phyloP scores from a whole-genome alignment of 176 grass and related monocot species.

The Eleusine indica region DNA sequence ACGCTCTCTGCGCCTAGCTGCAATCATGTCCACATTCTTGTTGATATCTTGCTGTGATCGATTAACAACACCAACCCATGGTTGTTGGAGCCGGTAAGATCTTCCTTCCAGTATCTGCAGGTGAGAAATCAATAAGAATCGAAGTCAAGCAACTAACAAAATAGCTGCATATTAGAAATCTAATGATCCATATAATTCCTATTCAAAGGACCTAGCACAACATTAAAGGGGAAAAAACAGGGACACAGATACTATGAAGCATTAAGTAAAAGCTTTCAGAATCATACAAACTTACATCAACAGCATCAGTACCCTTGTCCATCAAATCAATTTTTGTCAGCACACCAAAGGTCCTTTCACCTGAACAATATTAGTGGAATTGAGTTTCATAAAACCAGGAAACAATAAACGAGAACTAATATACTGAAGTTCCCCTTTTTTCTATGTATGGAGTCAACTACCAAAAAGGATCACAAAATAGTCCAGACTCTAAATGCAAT shows the following conservation, averaged over 20 bases:
- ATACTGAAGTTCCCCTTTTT: conserved; percentile 12
- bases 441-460: background rate
- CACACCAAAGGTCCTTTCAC: conserved; percentile 97
- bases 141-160: background rate
- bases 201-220: background rate
- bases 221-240: conserved; percentile 3
- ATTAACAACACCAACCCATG: conserved; percentile 99
- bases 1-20: conserved; percentile 85
- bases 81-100: conserved; percentile 80
- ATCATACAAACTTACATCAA: conserved; percentile 80
- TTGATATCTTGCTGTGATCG: conserved; percentile 98
- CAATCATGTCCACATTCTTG: conserved; percentile 99
- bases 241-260: background rate
- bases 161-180: conserved; percentile 12
- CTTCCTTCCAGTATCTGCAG: conserved; percentile 95
- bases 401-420: background rate
- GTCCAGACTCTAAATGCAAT: background rate
- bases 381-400: background rate
- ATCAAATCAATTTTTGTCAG: conserved; percentile 99
- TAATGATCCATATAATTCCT: background rate
- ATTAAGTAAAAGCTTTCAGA: conserved; percentile 11
- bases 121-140: conserved; percentile 4
- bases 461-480: background rate
- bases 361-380: conserved; percentile 53
- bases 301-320: conserved; percentile 99